phyloP scores from a whole-genome alignment of 345 rosid species.

The Gynandropsis gynandra region DNA sequence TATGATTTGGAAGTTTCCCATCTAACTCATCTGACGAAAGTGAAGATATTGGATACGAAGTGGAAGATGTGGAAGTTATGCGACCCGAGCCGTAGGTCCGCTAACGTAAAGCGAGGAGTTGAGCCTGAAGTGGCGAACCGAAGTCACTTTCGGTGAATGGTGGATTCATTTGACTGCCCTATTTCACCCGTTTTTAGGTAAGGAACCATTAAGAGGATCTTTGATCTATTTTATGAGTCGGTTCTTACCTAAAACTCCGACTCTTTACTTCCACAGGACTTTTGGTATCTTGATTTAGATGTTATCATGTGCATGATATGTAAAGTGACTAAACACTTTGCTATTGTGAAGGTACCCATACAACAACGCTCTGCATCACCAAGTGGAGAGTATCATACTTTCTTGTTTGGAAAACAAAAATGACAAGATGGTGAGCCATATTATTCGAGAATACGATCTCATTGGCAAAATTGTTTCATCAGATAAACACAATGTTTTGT shows the following conservation, averaged over 20 bases:
- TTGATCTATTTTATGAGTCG: conserved; percentile 87
- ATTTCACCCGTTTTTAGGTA: too few species aligned
- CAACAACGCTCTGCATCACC: conserved; percentile 94
- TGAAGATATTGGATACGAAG: too few species aligned
- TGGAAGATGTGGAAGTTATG: too few species aligned
- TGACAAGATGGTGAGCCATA: conserved; percentile 55
- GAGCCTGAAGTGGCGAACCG: conserved; percentile 18
- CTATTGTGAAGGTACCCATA: conserved; percentile 71
- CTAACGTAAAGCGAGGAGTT: conserved; percentile 16
- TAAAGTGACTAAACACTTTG: conserved; percentile 17
- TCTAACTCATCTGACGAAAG: too few species aligned
- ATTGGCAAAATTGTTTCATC: conserved; percentile 64
- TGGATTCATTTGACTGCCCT: too few species aligned
- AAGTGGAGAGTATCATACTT: conserved; percentile 77
- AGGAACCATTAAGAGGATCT: conserved; percentile 54
- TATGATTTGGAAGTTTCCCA: too few species aligned
- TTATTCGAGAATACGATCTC: conserved; percentile 75
- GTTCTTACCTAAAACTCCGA: conserved; percentile 25
- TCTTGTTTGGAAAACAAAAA: conserved; percentile 82
- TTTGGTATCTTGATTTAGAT: conserved; percentile 8
- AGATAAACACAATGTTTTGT: conserved; percentile 54
- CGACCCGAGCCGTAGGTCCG: conserved; percentile 14
- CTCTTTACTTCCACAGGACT: too few species aligned
- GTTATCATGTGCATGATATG: conserved; percentile 2
- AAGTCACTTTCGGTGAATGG: conserved; percentile 10